Evolutionary conservation across 306 rosid species (phyloP).

Genomic region (Styphnolobium japonicum): DNA sequence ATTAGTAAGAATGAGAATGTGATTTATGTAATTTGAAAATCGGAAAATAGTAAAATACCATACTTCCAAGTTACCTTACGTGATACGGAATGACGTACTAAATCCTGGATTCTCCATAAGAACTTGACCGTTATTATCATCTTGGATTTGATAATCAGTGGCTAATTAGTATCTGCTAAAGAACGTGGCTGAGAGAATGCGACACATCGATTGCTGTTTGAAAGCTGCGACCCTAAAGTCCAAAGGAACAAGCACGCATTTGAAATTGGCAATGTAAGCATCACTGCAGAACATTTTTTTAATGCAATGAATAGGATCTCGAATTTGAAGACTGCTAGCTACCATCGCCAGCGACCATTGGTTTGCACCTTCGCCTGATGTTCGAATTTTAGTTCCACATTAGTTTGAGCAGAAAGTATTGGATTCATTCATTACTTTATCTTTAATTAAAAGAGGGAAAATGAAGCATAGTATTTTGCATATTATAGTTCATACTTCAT

Average conservation of each 20-base stretch:
- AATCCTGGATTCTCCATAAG: neutral
- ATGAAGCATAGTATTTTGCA: neutral
- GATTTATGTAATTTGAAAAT: no score
- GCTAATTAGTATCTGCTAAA: neutral
- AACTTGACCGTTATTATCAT: neutral
- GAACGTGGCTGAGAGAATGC: neutral
- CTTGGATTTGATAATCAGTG: neutral
- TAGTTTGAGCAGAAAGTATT: neutral
- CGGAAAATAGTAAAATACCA: no score
- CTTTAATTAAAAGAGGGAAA: neutral
- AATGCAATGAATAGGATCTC: neutral
- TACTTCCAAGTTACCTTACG: no score
- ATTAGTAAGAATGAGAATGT: no score
- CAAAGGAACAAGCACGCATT: neutral
- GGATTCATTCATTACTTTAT: neutral
- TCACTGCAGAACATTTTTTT: neutral
- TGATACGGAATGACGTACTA: neutral
- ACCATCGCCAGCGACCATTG: no score
- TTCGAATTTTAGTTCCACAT: neutral
- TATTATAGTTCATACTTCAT: no score
- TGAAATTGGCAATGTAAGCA: neutral
- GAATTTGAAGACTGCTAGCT: neutral
- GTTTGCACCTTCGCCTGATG: no score
- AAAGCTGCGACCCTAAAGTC: neutral
- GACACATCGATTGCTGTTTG: neutral